phyloP scores from a whole-genome alignment of 202 grass and related monocot genomes.

The Setaria italica region DNA sequence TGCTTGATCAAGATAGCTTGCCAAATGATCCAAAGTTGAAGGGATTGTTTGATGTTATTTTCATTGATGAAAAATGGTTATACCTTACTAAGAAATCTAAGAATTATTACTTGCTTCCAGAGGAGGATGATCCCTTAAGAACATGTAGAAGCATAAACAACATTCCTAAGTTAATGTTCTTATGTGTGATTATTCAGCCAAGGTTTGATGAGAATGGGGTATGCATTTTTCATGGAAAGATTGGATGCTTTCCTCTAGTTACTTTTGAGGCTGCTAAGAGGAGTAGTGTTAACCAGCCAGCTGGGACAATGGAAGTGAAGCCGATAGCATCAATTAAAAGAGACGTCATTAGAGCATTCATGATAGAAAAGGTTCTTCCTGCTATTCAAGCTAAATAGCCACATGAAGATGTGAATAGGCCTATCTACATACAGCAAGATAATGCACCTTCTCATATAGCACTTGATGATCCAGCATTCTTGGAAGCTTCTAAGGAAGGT shows the following conservation, averaged over 20 bases:
- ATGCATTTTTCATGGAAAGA: too few species aligned
- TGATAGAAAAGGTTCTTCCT: not conserved
- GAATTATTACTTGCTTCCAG: not conserved
- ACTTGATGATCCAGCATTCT: not conserved
- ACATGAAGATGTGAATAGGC: too few species aligned
- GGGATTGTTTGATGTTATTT: not conserved
- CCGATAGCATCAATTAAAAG: not conserved
- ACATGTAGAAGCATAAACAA: not conserved
- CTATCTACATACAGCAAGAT: not conserved
- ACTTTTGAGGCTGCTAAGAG: too few species aligned
- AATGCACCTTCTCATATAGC: not conserved
- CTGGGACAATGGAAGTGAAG: not conserved
- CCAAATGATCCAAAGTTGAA: not conserved
- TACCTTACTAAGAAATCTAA: not conserved
- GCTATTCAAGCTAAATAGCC: not conserved
- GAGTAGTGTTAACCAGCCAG: too few species aligned
- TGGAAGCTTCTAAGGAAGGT: not conserved
- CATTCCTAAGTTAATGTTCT: not conserved
- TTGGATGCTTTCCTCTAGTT: too few species aligned
- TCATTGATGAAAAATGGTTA: constrained; percentile 3
- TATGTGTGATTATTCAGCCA: too few species aligned
- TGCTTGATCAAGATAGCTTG: not conserved
- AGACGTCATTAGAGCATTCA: not conserved
- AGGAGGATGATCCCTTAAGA: not conserved
- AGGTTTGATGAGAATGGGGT: too few species aligned